Percentiles rank a stretch among this genome's conserved stretches.
Evolutionary conservation across 2,329 filamentous ascomycete genomes (phyloP).

Genomic region (Cytospora mali): DNA sequence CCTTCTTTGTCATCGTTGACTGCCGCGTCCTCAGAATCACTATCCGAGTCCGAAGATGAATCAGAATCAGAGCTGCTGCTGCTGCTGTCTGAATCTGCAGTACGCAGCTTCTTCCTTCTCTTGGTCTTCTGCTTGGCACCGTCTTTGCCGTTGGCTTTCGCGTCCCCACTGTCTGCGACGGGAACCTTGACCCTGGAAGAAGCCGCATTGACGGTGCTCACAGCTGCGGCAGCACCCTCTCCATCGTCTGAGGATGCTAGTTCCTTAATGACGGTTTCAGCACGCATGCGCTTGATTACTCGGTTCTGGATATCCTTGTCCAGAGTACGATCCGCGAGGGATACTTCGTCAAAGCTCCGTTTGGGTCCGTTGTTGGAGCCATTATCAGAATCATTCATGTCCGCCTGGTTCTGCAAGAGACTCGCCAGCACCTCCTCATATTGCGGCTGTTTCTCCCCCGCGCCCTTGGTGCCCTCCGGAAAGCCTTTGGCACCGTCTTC

Average conservation of each 20-base stretch:
- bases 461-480: conserved; percentile 50
- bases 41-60: conserved; percentile 22
- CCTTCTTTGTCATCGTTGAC: conserved; percentile 35
- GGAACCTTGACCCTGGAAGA: conserved; percentile 32
- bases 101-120: conserved; percentile 56
- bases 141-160: conserved; percentile 41
- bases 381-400: conserved; percentile 43
- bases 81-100: conserved; percentile 47
- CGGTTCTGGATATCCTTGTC: conserved; percentile 57
- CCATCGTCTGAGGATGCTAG: conserved; percentile 51
- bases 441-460: conserved; percentile 54
- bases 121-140: conserved; percentile 48
- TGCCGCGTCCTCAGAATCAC: conserved; percentile 38
- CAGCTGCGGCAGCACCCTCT: conserved; percentile 39
- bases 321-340: conserved; percentile 52
- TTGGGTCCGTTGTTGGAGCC: conserved; percentile 40
- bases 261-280: conserved; percentile 59
- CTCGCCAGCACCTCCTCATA: conserved; percentile 59
- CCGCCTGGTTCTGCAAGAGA: conserved; percentile 44
- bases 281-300: conserved; percentile 64
- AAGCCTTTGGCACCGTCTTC: conserved; percentile 52
- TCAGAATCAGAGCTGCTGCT: conserved; percentile 38
- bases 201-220: conserved; percentile 33
- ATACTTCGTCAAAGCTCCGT: conserved; percentile 53
- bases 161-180: conserved; percentile 28